Base-by-base conservation (phyloP, 495 filamentous ascomycete genomes). In the Aspergillus ostianus region DNA sequence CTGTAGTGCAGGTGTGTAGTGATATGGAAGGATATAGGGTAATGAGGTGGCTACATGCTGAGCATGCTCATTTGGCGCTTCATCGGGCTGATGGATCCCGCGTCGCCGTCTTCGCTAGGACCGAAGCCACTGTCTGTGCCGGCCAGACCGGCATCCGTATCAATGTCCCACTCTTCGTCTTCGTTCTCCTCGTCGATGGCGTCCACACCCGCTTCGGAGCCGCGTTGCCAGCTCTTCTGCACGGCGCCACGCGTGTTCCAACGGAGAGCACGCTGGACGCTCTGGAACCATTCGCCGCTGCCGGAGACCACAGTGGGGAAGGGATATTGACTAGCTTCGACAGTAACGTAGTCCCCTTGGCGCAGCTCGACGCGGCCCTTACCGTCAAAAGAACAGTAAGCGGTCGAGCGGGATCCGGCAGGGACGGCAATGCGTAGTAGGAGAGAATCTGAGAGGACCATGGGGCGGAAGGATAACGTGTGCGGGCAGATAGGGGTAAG, bases 401-500 rank as follows among this genome's bases (percentile, higher is more conserved):
- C 93, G 0, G 90, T 96, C 6, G 91, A 92, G 18, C 94, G 90
- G 36, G 90, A 93, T 64, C 87, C 82, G 49, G 83, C 82, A 0
- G 94, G 94, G 21, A 98, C 87, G 21, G 88, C 89, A 57, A 98
- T 87, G 52, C 91, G 91, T 48, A 98, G 84, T 23, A 93, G 85
- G 73, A 96, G 87, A 41, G 87, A 93, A 73, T 98, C 94, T 36
- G 90, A 93, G n/a, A 98, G 86, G n/a, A 98, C 89, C 90, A 98
- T 96, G 30, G 94, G 94, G 10, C 94, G 85, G 85, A 98, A 98
- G 41, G 91, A 95, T 19, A 98, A 82, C 0, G 93, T 97, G 70
- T 98, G 94, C 17, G 94, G 93, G 72, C 94, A 98, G 70, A 98
- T 98, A 0, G 95, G 95, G 3, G 95, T 97, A 51, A 98, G 85